Evolutionary conservation across 768 basidiomycete genomes (phyloP).

Genomic region (Phlebiopsis gigantea): DNA sequence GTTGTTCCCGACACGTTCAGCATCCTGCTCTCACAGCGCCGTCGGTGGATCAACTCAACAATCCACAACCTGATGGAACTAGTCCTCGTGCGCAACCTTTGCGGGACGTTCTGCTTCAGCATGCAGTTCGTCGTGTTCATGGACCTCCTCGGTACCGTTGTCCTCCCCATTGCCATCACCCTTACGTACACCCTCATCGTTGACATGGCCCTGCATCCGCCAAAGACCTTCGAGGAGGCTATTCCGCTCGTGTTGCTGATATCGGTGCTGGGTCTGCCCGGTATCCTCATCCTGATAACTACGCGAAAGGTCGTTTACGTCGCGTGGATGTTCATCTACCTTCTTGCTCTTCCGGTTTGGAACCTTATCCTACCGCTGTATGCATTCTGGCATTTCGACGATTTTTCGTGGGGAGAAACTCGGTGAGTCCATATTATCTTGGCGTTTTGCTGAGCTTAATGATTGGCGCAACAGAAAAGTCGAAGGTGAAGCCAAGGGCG

Average conservation of each 20-base stretch:
- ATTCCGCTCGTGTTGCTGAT: slow-evolving; percentile 88
- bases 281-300: slow-evolving; percentile 86
- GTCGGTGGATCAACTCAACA: slow-evolving; percentile 99
- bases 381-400: slow-evolving; percentile 99
- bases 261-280: slow-evolving; percentile 91
- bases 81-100: slow-evolving; percentile 91
- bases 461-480: slow-evolving; percentile 68
- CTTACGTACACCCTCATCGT: slow-evolving; percentile 88
- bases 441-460: background rate
- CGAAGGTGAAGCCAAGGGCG: slow-evolving; percentile 80
- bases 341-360: slow-evolving; percentile 91
- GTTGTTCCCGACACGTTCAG: slow-evolving; percentile 94
- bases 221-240: slow-evolving; percentile 81
- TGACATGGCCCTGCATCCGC: slow-evolving; percentile 74
- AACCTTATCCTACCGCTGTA: slow-evolving; percentile 92
- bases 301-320: slow-evolving; percentile 83
- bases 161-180: slow-evolving; percentile 89
- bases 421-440: slow-evolving; percentile 47
- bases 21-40: slow-evolving; percentile 90
- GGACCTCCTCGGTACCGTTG: slow-evolving; percentile 89
- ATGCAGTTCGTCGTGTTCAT: slow-evolving; percentile 99
- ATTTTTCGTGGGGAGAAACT: slow-evolving; percentile 99
- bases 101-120: slow-evolving; percentile 99
- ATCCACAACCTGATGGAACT: slow-evolving; percentile 99
- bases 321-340: slow-evolving; percentile 98